Base-by-base conservation (phyloP, 2,329 filamentous ascomycete genomes). In the Colletotrichum tamarilloi region DNA sequence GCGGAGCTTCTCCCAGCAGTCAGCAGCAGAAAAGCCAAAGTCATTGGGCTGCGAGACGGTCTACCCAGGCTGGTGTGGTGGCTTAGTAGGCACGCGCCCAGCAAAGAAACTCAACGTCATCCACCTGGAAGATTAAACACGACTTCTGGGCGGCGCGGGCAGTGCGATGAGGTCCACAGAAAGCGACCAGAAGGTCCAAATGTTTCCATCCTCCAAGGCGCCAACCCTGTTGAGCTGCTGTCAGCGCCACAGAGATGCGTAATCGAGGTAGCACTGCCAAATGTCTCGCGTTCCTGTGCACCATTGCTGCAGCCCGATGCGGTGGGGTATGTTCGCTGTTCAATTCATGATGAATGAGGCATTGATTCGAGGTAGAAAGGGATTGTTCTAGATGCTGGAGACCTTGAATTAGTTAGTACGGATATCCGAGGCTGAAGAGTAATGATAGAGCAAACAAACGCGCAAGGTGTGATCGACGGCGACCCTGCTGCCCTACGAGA, bases 171-270 rank as follows among this genome's bases (percentile, higher is more conserved):
- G 42, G 22, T 49, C 70, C 67, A 73, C 70, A 60, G 46, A 52
- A 53, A 52, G 19, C 26, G 35, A 28, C 9, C 38, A 49, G 35
- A 22, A 9, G 26, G 16, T 38, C 55, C 46, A 70, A 30, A 46
- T 35, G 56, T 60, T 62, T 71, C 56, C 38, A 30, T 38, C 26
- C 9, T 28, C 55, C 62, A 55, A 59, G 60, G 55, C 60, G 63
- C 67, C 19, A 63, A 65, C 67, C 67, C 62, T 72, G 60, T 65
- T 56, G 28, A 28, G 65, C 69, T 69, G 38, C 42, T 22, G 35
- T 35, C 35, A 52, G 71, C 71, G 71, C 71, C 71, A 73, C 71
- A 73, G 46, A 14, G n/a, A 35, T 73, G 67, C 71, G 71, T 73
- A 66, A 73, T 66, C 65, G 68, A 60, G 68, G 28, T 57, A 32